phyloP scores from a whole-genome alignment of 768 basidiomycete genomes.

The Tulasnella sp. region DNA sequence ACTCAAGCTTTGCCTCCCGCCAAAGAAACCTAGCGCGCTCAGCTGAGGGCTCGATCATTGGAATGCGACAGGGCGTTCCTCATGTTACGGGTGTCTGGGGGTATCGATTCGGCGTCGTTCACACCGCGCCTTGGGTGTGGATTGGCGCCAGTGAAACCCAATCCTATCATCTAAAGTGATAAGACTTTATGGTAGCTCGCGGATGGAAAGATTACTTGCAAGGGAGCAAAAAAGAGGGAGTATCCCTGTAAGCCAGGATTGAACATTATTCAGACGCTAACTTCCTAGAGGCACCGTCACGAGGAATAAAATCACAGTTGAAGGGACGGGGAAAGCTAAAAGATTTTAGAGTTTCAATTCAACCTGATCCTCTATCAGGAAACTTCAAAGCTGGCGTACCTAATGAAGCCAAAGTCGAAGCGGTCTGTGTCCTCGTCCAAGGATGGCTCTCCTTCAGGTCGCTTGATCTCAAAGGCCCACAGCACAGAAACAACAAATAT shows the following conservation, averaged over 20 bases:
- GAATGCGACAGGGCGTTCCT: no score
- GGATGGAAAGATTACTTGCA: neutral
- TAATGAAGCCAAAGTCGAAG: neutral
- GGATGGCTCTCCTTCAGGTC: neutral
- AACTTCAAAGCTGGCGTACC: neutral
- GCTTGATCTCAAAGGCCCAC: slow-evolving; percentile 15
- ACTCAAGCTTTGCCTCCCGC: no score
- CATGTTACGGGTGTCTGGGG: no score
- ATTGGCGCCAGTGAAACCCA: no score
- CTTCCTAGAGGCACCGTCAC: neutral
- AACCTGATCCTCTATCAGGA: neutral
- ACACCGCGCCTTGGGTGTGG: no score
- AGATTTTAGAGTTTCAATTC: neutral
- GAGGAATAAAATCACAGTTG: neutral
- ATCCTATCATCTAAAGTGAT: neutral
- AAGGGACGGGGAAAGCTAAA: neutral
- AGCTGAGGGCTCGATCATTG: no score
- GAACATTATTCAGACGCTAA: neutral
- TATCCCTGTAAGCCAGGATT: neutral
- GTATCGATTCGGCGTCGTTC: no score
- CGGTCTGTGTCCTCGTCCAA: neutral
- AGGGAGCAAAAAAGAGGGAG: neutral
- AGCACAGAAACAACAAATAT: neutral
- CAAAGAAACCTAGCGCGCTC: no score
- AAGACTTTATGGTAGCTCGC: neutral